These are phyloP conservation scores for Mollisiaceae sp. DNA, from an alignment of 2,329 filamentous ascomycete species.

Conservation along the genomic window DNA sequence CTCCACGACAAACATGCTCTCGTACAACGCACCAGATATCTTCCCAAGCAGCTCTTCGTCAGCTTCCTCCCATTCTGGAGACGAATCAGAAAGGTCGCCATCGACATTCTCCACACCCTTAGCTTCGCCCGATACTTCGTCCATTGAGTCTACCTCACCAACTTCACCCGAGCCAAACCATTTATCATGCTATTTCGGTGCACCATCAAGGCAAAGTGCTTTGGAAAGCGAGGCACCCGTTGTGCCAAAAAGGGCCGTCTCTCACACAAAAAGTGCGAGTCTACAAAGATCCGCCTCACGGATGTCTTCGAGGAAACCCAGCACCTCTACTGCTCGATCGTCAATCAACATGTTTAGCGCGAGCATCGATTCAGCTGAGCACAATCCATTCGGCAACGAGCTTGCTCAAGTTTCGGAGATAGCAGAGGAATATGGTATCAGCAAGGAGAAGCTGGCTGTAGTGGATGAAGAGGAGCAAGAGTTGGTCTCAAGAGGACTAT, in stretches of 20 bases:
- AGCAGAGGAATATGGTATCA: conserved; percentile 80
- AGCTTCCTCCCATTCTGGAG: conserved; percentile 60
- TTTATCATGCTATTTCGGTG: conserved; percentile 67
- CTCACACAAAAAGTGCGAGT: conserved; percentile 87
- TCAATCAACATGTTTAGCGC: conserved; percentile 46
- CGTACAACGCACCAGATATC: conserved; percentile 91
- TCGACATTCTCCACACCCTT: conserved; percentile 48
- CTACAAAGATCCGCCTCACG: conserved; percentile 71
- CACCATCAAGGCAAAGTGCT: conserved; percentile 43
- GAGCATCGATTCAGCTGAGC: conserved; percentile 33
- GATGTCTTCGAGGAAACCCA: conserved; percentile 63
- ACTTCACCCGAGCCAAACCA: conserved; percentile 68
- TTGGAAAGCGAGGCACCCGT: conserved; percentile 55
- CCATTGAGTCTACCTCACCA: conserved; percentile 45
- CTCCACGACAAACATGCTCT: conserved; percentile 95
- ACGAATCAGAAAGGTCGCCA: conserved; percentile 72
- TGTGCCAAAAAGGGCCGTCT: conserved; percentile 79
- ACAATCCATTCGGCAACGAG: conserved; percentile 85
- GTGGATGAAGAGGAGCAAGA: conserved; percentile 76
- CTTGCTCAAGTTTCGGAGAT: conserved; percentile 91
- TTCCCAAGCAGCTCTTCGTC: conserved; percentile 42
- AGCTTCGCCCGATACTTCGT: conserved; percentile 52
- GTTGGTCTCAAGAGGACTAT: conserved; percentile 71
- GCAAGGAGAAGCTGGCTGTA: conserved; percentile 58
- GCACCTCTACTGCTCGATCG: conserved; percentile 61